A percentile compares a stretch with the other conserved stretches of the same genome.
These are phyloP conservation scores for Russula brevipes DNA, from an alignment of 768 basidiomycete species.

Conservation along the genomic window DNA sequence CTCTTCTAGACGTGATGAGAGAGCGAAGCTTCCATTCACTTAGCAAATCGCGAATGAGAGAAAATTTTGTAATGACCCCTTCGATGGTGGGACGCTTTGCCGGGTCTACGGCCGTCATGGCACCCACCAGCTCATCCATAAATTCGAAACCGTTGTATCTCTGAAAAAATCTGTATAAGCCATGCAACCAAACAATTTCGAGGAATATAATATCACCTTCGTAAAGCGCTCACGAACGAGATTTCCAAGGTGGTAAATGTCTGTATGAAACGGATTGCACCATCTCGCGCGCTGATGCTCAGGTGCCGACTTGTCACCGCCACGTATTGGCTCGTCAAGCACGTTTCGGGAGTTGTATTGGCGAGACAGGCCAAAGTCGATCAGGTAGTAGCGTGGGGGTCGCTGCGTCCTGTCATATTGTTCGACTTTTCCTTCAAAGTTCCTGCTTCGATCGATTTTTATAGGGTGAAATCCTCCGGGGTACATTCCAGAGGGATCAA, in stretches of 20 bases:
- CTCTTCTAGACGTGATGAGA: not conserved
- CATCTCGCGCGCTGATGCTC: slow-evolving; percentile 27
- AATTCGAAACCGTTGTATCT: slow-evolving; percentile 27
- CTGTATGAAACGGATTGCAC: slow-evolving; percentile 30
- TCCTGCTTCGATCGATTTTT: not conserved
- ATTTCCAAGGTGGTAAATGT: slow-evolving; percentile 1
- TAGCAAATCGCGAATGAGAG: not conserved
- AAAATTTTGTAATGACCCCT: not conserved
- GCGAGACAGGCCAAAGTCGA: slow-evolving; percentile 9
- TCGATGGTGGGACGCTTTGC: not conserved
- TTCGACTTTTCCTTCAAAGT: not conserved
- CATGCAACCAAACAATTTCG: slow-evolving; percentile 24
- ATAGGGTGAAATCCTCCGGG: not conserved
- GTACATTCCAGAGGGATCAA: slow-evolving; percentile 5
- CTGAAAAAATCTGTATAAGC: slow-evolving; percentile 14
- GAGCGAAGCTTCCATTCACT: not conserved
- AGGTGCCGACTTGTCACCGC: slow-evolving; percentile 36
- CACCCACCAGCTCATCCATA: slow-evolving; percentile 26
- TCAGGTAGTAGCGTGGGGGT: slow-evolving; percentile 29
- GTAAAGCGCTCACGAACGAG: slow-evolving; percentile 31
- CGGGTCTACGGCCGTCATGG: not conserved
- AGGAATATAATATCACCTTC: slow-evolving; percentile 20
- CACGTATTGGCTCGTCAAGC: slow-evolving; percentile 13
- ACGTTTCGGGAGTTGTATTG: slow-evolving; percentile 28
- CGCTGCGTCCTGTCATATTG: slow-evolving; percentile 21